These are phyloP conservation scores for Huntiella decipiens DNA, from an alignment of 2,329 filamentous ascomycete genomes.

Conservation along the genomic window DNA sequence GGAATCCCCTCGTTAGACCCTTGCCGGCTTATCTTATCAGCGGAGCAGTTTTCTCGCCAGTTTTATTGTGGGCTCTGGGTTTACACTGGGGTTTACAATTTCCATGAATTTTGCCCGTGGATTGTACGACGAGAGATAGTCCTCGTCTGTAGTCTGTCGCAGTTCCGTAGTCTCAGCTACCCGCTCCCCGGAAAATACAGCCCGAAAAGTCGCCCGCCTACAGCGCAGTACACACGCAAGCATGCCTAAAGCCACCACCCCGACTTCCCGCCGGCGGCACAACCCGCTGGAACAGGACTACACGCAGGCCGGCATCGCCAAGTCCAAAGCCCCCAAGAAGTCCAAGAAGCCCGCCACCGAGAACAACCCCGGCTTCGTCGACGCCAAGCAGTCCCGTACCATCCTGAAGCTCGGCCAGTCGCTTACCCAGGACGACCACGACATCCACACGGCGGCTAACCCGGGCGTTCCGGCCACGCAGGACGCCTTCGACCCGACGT, in stretches of 20 bases:
- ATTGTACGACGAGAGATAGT: background rate
- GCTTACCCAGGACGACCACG: constrained; percentile 58
- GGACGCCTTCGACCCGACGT: constrained; percentile 27
- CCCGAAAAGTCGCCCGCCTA: too few species aligned
- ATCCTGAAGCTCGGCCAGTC: constrained; percentile 83
- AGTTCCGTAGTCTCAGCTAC: background rate
- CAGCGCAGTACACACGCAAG: constrained; percentile 13
- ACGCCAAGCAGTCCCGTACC: constrained; percentile 70
- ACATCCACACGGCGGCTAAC: constrained; percentile 14
- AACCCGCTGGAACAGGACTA: constrained; percentile 86
- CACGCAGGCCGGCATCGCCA: constrained; percentile 47
- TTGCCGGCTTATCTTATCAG: constrained; percentile 11
- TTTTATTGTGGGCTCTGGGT: background rate
- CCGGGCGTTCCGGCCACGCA: constrained; percentile 23
- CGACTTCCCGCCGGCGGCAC: constrained; percentile 50
- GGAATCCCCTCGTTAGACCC: too few species aligned
- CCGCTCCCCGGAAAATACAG: background rate
- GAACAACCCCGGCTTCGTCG: constrained; percentile 54
- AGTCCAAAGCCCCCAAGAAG: constrained; percentile 45
- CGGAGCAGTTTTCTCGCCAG: constrained; percentile 11
- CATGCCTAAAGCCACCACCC: constrained; percentile 64
- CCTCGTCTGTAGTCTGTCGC: too few species aligned
- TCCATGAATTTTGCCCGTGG: too few species aligned
- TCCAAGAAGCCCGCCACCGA: constrained; percentile 32
- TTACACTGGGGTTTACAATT: background rate